Evolutionary conservation across 768 basidiomycete genomes (phyloP).

Genomic region (Rickenella mellea): DNA sequence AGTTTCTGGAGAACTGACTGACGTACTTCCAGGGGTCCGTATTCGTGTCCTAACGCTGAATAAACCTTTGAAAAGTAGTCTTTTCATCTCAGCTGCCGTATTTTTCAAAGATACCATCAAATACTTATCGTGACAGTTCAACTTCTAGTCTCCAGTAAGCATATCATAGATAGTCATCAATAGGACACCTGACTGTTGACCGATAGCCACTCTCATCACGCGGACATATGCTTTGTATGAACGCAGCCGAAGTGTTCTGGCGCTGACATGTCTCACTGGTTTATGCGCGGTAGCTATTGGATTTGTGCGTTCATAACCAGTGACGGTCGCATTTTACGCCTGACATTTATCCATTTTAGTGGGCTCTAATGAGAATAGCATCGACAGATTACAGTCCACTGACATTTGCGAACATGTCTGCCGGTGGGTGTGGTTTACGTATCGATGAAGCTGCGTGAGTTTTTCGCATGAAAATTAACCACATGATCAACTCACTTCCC

Average conservation of each 20-base stretch:
- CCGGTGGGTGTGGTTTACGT: no score
- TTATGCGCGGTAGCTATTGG: neutral
- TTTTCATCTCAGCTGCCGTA: neutral
- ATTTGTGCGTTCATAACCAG: neutral
- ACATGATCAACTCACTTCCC: no score
- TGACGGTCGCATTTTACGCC: neutral
- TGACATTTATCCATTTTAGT: neutral
- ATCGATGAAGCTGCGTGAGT: no score
- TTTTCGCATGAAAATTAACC: no score
- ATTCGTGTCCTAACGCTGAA: neutral
- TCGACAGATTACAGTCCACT: no score
- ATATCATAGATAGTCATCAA: neutral
- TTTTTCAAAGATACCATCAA: neutral
- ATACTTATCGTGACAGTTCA: neutral
- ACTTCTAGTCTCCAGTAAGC: neutral
- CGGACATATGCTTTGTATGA: neutral
- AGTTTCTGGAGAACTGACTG: no score
- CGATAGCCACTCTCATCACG: neutral
- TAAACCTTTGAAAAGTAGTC: no score
- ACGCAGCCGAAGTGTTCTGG: neutral
- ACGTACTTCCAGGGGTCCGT: no score
- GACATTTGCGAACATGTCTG: no score
- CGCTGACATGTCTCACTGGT: no score
- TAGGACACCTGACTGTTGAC: no score
- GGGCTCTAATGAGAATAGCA: neutral